Evolutionary conservation across 2,329 filamentous ascomycete species (phyloP).

Genomic region (Dactylellina leptospora): DNA sequence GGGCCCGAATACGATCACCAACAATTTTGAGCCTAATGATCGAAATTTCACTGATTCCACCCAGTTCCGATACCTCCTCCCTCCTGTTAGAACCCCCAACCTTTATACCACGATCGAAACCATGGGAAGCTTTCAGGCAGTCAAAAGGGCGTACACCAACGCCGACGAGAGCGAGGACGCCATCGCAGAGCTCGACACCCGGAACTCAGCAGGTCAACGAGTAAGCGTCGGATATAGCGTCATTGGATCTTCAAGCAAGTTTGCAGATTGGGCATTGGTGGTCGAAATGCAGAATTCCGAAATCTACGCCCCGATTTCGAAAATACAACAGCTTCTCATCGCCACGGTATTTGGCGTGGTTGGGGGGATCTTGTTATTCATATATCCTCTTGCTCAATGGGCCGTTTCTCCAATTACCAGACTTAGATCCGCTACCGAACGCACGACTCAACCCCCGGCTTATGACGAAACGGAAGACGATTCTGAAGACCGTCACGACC

Average conservation of each 20-base stretch:
- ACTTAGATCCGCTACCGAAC: conserved; percentile 77
- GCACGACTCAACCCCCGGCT: conserved; percentile 63
- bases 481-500: conserved; percentile 55
- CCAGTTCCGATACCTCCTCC: conserved; percentile 42
- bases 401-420: conserved; percentile 81
- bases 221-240: conserved; percentile 85
- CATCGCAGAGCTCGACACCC: conserved; percentile 61
- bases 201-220: conserved; percentile 73
- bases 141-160: conserved; percentile 47
- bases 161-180: conserved; percentile 36
- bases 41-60: conserved; percentile 29
- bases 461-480: conserved; percentile 51
- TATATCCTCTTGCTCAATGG: conserved; percentile 81
- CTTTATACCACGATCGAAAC: conserved; percentile 46
- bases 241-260: conserved; percentile 66
- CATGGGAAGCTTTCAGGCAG: conserved; percentile 52
- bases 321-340: conserved; percentile 80
- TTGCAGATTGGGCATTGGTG: conserved; percentile 84
- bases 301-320: conserved; percentile 77
- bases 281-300: conserved; percentile 79
- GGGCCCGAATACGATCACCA: conserved; percentile 35
- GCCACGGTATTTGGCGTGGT: conserved; percentile 85
- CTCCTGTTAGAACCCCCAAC: conserved; percentile 29
- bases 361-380: conserved; percentile 74
- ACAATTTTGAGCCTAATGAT: conserved; percentile 43